A percentile compares a stretch with the other conserved stretches of the same genome.
phyloP scores from a whole-genome alignment of 257 asterid species.

The Voacanga thouarsii region DNA sequence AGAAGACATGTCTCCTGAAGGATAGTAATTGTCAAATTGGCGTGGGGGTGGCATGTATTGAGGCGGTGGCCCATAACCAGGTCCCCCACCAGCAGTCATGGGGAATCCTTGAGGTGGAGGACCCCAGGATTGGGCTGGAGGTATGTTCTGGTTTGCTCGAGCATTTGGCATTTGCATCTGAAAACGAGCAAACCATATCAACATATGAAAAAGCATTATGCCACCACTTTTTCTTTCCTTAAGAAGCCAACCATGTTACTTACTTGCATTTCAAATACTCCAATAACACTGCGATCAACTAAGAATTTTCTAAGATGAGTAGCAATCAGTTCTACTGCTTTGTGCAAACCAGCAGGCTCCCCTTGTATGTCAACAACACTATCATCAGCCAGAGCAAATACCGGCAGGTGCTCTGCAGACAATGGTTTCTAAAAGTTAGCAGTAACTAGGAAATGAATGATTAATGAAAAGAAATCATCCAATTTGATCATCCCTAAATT shows the following conservation, averaged over 20 bases:
- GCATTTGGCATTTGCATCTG: conserved; percentile 72
- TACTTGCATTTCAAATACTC: conserved; percentile 78
- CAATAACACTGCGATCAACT: conserved; percentile 83
- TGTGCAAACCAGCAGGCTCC: conserved; percentile 64
- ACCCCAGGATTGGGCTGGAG: conserved; percentile 66
- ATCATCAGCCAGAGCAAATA: conserved; percentile 77
- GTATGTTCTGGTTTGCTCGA: conserved; percentile 56
- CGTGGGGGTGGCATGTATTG: conserved; percentile 57
- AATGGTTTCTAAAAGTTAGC: conserved; percentile 15
- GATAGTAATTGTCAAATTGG: conserved; percentile 65
- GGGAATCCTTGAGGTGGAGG: conserved; percentile 54
- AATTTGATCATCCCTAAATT: background rate
- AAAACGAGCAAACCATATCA: conserved; percentile 15
- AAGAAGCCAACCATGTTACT: conserved; percentile 22
- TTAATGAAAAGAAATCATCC: background rate
- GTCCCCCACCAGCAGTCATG: conserved; percentile 51
- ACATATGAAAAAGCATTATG: conserved; percentile 4
- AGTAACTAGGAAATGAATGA: background rate
- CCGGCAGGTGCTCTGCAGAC: conserved; percentile 70
- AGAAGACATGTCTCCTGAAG: conserved; percentile 52
- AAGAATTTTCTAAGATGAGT: conserved; percentile 78
- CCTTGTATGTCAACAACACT: conserved; percentile 94
- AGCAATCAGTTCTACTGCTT: conserved; percentile 80
- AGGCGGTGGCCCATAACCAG: conserved; percentile 44
- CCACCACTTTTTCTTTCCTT: background rate